Percentiles rank a stretch among this genome's conserved stretches.
phyloP scores from a whole-genome alignment of 1,139 yeast species.

The Wickerhamomyces sp. region DNA sequence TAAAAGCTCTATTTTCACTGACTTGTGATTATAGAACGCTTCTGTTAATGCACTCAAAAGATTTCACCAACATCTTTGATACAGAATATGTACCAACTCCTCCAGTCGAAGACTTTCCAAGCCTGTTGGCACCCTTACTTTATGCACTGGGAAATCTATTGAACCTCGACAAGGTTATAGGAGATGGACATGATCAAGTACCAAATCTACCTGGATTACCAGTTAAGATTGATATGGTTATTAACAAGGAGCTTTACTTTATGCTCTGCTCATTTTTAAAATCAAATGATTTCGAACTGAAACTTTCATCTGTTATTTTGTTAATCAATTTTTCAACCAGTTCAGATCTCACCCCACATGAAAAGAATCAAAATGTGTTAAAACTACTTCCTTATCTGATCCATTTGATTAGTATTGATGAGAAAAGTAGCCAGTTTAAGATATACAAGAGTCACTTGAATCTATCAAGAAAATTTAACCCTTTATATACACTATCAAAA shows the following conservation, averaged over 20 bases:
- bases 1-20: conserved; percentile 19
- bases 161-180: conserved; percentile 7
- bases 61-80: conserved; percentile 19
- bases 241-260: conserved; percentile 33
- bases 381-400: conserved; percentile 29
- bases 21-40: conserved; percentile 19
- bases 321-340: conserved; percentile 26
- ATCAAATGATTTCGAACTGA: conserved; percentile 25
- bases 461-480: conserved; percentile 23
- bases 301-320: conserved; percentile 26
- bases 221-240: conserved; percentile 38
- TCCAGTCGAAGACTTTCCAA: conserved; percentile 18
- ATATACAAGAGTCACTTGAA: conserved; percentile 16
- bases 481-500: conserved; percentile 27
- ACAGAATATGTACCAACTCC: conserved; percentile 24
- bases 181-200: neutral
- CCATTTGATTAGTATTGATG: conserved; percentile 23
- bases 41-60: conserved; percentile 9
- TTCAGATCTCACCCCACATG: conserved; percentile 9
- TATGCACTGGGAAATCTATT: conserved; percentile 28
- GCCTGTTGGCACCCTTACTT: conserved; percentile 26
- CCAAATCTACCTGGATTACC: neutral
- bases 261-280: conserved; percentile 26
- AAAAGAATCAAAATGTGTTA: conserved; percentile 20
- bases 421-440: conserved; percentile 7